phyloP scores from a whole-genome alignment of 352 stramenopile genomes.

The Phytophthora aleatoria region DNA sequence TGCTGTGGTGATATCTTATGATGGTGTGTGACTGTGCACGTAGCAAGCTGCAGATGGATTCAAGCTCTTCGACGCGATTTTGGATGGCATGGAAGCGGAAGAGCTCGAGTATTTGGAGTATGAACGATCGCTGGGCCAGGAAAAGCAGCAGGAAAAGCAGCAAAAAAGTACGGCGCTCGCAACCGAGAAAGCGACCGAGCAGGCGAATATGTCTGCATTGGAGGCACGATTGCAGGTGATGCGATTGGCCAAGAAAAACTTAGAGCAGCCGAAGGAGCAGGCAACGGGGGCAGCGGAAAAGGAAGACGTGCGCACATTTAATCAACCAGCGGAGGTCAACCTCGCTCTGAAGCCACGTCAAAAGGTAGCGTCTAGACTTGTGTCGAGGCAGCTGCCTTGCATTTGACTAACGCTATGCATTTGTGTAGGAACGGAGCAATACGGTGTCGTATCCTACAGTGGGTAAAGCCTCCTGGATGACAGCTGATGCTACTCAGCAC shows the following conservation, averaged over 20 bases:
- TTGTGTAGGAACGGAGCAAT: conserved; percentile 34
- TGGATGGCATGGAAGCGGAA: conserved; percentile 79
- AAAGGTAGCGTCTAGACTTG: conserved; percentile 25
- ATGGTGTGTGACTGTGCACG: conserved; percentile 2
- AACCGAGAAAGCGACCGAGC: conserved; percentile 19
- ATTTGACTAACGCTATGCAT: background rate
- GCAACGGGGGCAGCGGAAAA: conserved; percentile 15
- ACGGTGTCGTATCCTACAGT: conserved; percentile 62
- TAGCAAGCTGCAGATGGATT: conserved; percentile 73
- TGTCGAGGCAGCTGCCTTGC: background rate
- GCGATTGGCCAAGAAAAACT: conserved; percentile 43
- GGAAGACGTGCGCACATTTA: conserved; percentile 8
- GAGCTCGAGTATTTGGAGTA: conserved; percentile 69
- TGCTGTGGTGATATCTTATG: conserved; percentile 6
- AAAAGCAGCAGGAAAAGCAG: conserved; percentile 31
- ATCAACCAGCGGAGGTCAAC: conserved; percentile 7
- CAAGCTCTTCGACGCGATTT: conserved; percentile 74
- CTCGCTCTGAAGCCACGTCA: conserved; percentile 18
- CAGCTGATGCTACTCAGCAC: conserved; percentile 18
- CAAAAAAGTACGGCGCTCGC: conserved; percentile 17
- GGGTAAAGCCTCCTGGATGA: conserved; percentile 71
- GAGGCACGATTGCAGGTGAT: conserved; percentile 59
- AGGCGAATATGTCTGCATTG: conserved; percentile 38
- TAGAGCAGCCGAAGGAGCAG: conserved; percentile 23
- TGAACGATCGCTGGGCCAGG: conserved; percentile 40